phyloP scores from a whole-genome alignment of 2,329 filamentous ascomycete genomes.

The Claviceps pazoutovae region DNA sequence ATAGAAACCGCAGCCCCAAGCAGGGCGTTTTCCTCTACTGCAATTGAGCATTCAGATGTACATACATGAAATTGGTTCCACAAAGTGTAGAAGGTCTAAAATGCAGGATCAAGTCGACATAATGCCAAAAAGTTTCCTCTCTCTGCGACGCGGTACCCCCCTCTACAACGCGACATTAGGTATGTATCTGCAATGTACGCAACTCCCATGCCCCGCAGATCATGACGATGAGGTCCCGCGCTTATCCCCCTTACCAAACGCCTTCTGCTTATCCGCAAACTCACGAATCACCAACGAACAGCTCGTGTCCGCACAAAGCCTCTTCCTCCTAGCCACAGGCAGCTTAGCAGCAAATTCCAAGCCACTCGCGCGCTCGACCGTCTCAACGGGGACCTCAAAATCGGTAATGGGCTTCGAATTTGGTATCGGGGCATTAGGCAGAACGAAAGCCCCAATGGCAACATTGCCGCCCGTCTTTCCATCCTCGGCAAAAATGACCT shows the following conservation, averaged over 20 bases:
- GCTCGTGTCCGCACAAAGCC: conserved; percentile 72
- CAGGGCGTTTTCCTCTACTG: too few relatives aligned
- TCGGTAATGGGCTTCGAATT: conserved; percentile 79
- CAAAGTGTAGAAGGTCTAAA: too few relatives aligned
- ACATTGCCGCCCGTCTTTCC: conserved; percentile 57
- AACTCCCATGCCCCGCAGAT: too few relatives aligned
- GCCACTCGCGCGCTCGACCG: conserved; percentile 80
- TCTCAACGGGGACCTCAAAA: conserved; percentile 91
- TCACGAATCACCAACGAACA: conserved; percentile 78
- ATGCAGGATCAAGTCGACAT: too few relatives aligned
- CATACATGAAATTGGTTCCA: too few relatives aligned
- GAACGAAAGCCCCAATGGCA: conserved; percentile 82
- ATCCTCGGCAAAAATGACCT: conserved; percentile 94
- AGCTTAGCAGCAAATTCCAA: conserved; percentile 80
- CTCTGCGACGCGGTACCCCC: too few relatives aligned
- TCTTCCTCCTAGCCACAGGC: conserved; percentile 56
- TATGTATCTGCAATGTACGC: background rate
- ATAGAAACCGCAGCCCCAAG: too few relatives aligned
- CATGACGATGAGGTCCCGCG: conserved; percentile 8
- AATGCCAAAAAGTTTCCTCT: too few relatives aligned
- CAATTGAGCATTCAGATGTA: too few relatives aligned
- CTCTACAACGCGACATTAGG: too few relatives aligned
- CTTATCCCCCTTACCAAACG: conserved; percentile 30
- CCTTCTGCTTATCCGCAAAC: conserved; percentile 50
- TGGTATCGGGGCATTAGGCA: conserved; percentile 79